Evolutionary conservation across 1,139 yeast genomes (phyloP).

Genomic region (Candida mesenterica): DNA sequence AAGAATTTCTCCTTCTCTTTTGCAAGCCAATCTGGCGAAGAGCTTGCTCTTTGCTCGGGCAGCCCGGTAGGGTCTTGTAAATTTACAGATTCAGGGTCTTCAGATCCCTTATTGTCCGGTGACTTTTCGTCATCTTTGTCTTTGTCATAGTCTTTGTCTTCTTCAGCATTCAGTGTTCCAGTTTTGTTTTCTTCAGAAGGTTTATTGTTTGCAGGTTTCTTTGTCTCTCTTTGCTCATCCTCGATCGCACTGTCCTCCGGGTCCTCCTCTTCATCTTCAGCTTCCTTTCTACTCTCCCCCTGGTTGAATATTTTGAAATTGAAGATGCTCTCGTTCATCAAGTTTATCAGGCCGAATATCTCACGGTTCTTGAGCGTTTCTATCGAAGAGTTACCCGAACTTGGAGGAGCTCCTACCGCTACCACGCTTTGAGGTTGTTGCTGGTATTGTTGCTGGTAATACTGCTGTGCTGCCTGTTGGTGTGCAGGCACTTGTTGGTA

Average conservation of each 20-base stretch:
- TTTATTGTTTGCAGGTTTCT: constrained; percentile 2
- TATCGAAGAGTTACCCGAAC: too few species aligned
- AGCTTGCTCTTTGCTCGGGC: too few species aligned
- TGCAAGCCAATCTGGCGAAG: constrained; percentile 17
- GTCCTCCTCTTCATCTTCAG: constrained; percentile 11
- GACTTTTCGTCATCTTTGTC: background rate
- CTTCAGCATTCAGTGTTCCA: background rate
- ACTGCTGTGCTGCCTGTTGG: background rate
- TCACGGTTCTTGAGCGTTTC: constrained; percentile 24
- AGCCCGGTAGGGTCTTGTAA: too few species aligned
- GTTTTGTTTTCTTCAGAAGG: constrained; percentile 1
- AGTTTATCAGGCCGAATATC: constrained; percentile 41
- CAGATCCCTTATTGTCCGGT: background rate
- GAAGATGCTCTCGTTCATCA: constrained; percentile 44
- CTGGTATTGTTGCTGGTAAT: constrained; percentile 5
- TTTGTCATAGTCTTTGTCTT: constrained; percentile 1
- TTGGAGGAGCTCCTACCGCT: too few species aligned
- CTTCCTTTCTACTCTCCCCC: constrained; percentile 9
- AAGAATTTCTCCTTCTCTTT: constrained; percentile 47
- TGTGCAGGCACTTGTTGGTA: background rate
- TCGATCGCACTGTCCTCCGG: constrained; percentile 11
- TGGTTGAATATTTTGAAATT: constrained; percentile 39
- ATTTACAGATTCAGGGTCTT: background rate
- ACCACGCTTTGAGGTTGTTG: constrained; percentile 1
- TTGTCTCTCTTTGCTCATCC: constrained; percentile 6